phyloP scores from a whole-genome alignment of 2,329 filamentous ascomycete species.

The Aspergillus fructus region DNA sequence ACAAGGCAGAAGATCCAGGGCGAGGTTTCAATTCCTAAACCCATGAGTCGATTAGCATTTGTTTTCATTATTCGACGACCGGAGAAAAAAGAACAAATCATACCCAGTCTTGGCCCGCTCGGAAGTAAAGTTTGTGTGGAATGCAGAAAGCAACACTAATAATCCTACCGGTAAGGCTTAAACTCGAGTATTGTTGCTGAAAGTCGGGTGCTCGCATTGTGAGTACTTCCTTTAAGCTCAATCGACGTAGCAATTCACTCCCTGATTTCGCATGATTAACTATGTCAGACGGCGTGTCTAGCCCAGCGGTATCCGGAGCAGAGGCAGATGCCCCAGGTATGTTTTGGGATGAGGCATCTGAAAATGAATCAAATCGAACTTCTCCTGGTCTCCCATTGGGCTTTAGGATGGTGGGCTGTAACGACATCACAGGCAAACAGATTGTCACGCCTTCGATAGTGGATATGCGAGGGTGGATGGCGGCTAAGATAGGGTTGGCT shows the following conservation, averaged over 20 bases:
- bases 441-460: not conserved
- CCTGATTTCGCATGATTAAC: conserved; percentile 47
- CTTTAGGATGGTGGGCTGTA: conserved; percentile 25
- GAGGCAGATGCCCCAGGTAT: conserved; percentile 25
- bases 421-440: conserved; percentile 21
- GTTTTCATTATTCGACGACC: not conserved
- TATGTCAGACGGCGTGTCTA: conserved; percentile 41
- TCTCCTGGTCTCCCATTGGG: conserved; percentile 32
- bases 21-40: conserved; percentile 70
- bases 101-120: conserved; percentile 57
- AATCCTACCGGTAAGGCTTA: conserved; percentile 61
- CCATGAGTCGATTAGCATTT: conserved; percentile 9
- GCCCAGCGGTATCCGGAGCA: conserved; percentile 17
- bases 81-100: conserved; percentile 16
- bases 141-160: conserved; percentile 66
- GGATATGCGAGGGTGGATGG: not conserved
- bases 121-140: conserved; percentile 59
- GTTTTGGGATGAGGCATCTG: conserved; percentile 26
- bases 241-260: conserved; percentile 53
- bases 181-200: conserved; percentile 54
- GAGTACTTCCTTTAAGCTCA: conserved; percentile 47
- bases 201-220: conserved; percentile 53
- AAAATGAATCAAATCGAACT: conserved; percentile 28
- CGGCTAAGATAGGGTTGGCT: not conserved
- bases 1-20: conserved; percentile 85